A percentile compares a stretch with the other conserved stretches of the same genome.
These are phyloP conservation scores for Rhodotorula toruloides DNA, from an alignment of 768 basidiomycete genomes.

Conservation along the genomic window DNA sequence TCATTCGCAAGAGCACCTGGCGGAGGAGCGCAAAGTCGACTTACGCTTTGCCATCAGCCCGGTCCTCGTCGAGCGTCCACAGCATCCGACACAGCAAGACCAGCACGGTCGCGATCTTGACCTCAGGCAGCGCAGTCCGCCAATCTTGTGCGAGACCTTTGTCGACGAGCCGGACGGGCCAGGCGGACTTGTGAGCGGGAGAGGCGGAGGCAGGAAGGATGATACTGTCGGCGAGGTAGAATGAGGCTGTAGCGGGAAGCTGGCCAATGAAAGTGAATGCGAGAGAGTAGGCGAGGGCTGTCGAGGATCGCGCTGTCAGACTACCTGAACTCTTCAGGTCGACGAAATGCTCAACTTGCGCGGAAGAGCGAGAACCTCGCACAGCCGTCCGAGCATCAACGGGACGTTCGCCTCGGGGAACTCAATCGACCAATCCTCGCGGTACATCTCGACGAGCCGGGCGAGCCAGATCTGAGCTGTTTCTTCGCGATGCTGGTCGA, in stretches of 20 bases:
- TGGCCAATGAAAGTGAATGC: background rate
- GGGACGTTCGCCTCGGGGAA: slow-evolving; percentile 34
- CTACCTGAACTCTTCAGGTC: background rate
- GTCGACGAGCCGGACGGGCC: background rate
- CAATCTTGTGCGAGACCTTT: slow-evolving; percentile 8
- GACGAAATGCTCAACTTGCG: slow-evolving; percentile 2
- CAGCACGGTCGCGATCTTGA: slow-evolving; percentile 1
- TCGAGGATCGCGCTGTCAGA: no score
- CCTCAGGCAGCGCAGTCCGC: slow-evolving; percentile 20
- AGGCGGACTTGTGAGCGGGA: background rate
- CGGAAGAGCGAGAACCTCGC: slow-evolving; percentile 7
- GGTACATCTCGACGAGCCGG: slow-evolving; percentile 19
- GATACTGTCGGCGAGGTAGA: background rate
- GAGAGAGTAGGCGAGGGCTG: background rate
- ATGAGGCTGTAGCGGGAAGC: background rate
- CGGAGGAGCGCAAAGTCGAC: no score
- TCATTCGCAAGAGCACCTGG: rapidly evolving
- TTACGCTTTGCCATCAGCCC: background rate
- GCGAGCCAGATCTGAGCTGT: slow-evolving; percentile 6
- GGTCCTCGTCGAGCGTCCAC: slow-evolving; percentile 4
- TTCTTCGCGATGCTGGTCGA: background rate
- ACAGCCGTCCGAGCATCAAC: slow-evolving; percentile 6
- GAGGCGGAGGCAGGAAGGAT: slow-evolving; percentile 6
- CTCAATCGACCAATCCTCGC: slow-evolving; percentile 31
- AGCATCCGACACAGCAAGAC: slow-evolving; percentile 8